Base-by-base conservation (phyloP, 106 monocot species). In the Dendrobium officinale region DNA sequence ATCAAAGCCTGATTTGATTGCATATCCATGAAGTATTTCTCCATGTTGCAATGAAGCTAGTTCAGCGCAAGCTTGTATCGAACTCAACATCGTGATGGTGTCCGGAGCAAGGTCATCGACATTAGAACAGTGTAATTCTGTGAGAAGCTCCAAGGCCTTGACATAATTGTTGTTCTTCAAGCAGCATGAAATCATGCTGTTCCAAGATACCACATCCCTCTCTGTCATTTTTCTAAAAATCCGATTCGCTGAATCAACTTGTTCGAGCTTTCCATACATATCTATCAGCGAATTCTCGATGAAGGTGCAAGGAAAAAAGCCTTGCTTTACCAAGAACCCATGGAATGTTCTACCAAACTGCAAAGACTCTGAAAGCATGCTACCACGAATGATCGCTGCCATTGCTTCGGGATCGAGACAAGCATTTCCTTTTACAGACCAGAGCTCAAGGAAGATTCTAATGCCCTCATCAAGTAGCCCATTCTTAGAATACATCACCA, bases 401-500 rank as follows among this genome's bases (percentile, higher is more conserved):
- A 84, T 55, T n/a, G 79, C 77, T 6, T 81, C 84, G 0, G 73
- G 44, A 41, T 84, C 82, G n/a, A 26, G 37, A 1, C 66, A 45
- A 42, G 8, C 58, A 31, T n/a, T 41, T 43, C 61, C 81, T 26
- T 80, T 67, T 5, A 29, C 24, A 6, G 72, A 11, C 72, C 55
- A 76, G 17, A 75, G 61, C 6, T 67, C 78, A 54, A 68, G 16
- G 20, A 88, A 88, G 80, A 83, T 45, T 64, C 83, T 58, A 10
- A 82, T 13, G 9, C 51, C 85, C 68, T 84, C 85, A 4, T 72
- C 48, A 54, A 87, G 59, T 80, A 85, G 77, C 45, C 74, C 86
- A 47, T 87, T 91, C 76, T 82, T 92, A 2, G 72, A 77, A 48
- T 87, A 92, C 87, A 85, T 92, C 73, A 83, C 79, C 56, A 83